These are phyloP conservation scores for Dalechampia spathulata DNA, from an alignment of 441 rosid genomes.

Conservation along the genomic window DNA sequence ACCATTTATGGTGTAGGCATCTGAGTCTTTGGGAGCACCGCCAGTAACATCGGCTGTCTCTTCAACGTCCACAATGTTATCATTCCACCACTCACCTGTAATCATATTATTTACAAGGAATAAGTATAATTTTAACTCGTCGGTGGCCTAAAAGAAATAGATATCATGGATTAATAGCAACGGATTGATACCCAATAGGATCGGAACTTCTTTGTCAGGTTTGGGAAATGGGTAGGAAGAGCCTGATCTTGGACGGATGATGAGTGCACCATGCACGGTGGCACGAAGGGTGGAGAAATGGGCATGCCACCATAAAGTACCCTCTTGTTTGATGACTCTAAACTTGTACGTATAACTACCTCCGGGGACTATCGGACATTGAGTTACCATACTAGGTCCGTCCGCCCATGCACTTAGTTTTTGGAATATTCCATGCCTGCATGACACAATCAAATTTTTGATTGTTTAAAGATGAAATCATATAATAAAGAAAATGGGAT, in stretches of 20 bases:
- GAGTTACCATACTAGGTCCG: conserved; percentile 75
- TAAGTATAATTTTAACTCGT: neutral
- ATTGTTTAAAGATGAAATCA: no score
- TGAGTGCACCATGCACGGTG: conserved; percentile 65
- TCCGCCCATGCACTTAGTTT: conserved; percentile 74
- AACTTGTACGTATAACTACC: conserved; percentile 57
- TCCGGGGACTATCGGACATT: conserved; percentile 73
- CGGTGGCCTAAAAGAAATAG: no score
- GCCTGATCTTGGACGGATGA: conserved; percentile 58
- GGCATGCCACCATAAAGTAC: conserved; percentile 99
- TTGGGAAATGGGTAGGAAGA: conserved; percentile 62
- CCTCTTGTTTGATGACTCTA: conserved; percentile 55
- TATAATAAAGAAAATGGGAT: no score
- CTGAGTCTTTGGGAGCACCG: conserved; percentile 43
- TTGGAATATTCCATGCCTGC: conserved; percentile 86
- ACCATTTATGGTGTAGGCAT: conserved; percentile 84
- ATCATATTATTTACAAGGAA: neutral
- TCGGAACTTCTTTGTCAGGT: conserved; percentile 59
- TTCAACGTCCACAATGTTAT: conserved; percentile 49
- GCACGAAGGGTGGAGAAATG: conserved; percentile 68
- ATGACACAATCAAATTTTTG: neutral
- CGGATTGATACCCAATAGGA: conserved; percentile 45
- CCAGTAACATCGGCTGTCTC: conserved; percentile 47
- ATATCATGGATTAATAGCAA: no score
- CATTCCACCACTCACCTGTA: conserved; percentile 95